Evolutionary conservation across 2,329 filamentous ascomycete species (phyloP).

Genomic region (Periconia macrospinosa): DNA sequence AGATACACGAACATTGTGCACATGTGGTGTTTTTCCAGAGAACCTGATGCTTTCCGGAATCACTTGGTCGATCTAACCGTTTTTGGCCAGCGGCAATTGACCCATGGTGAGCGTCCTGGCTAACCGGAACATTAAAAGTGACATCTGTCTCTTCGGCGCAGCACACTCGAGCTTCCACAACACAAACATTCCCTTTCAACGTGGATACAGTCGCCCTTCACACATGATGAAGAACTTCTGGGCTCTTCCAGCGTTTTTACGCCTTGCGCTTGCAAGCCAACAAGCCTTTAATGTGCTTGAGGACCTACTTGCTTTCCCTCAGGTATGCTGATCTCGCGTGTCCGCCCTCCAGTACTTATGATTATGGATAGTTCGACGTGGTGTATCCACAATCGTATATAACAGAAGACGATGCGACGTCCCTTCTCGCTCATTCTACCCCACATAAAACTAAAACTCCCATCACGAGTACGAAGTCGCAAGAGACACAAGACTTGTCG

Average conservation of each 20-base stretch:
- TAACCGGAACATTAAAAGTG: conserved; percentile 3
- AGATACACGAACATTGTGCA: no score
- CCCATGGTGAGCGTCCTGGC: conserved; percentile 1
- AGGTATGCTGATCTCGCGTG: conserved; percentile 57
- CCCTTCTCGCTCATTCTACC: conserved; percentile 52
- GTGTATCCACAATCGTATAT: conserved; percentile 74
- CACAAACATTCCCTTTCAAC: neutral
- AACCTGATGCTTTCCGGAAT: no score
- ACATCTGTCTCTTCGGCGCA: conserved; percentile 9
- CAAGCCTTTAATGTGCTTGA: conserved; percentile 82
- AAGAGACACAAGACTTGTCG: conserved; percentile 40
- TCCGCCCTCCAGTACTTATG: conserved; percentile 8
- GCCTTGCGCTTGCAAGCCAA: conserved; percentile 55
- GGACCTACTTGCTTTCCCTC: conserved; percentile 83
- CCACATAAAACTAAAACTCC: conserved; percentile 29
- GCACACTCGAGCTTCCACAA: neutral
- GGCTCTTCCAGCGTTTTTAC: conserved; percentile 51
- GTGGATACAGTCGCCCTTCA: neutral
- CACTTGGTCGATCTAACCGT: neutral
- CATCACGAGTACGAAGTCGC: conserved; percentile 29
- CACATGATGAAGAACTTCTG: conserved; percentile 50
- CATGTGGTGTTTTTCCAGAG: no score
- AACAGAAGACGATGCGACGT: conserved; percentile 68
- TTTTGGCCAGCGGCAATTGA: neutral
- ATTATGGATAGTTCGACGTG: conserved; percentile 69